These are phyloP conservation scores for Penicillium polonicum DNA, from an alignment of 2,329 filamentous ascomycete genomes.

Conservation along the genomic window DNA sequence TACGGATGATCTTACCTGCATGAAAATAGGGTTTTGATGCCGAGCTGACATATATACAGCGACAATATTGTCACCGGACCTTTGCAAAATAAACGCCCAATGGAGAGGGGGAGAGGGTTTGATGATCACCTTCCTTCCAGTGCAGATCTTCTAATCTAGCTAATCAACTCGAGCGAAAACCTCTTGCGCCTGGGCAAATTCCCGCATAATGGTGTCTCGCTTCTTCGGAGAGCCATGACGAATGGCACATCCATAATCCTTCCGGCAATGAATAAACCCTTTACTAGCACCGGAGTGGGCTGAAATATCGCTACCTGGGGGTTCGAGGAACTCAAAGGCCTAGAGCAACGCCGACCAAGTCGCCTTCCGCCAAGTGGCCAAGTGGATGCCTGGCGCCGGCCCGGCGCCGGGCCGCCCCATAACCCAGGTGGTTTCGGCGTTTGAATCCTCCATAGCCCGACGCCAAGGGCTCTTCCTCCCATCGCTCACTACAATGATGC, in stretches of 20 bases:
- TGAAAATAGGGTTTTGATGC: background rate
- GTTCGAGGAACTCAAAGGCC: background rate
- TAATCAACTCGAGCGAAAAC: background rate
- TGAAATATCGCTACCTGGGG: background rate
- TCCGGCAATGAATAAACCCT: background rate
- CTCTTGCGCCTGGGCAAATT: background rate
- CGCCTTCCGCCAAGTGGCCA: constrained; percentile 3
- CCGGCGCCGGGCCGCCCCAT: background rate
- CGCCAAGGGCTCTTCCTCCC: background rate
- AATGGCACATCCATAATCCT: background rate
- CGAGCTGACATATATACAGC: background rate
- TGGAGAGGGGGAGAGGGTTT: background rate
- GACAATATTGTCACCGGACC: background rate
- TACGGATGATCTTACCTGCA: background rate
- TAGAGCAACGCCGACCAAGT: background rate
- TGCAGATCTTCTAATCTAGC: background rate
- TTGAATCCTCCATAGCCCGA: background rate
- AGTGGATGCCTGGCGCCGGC: constrained; percentile 1
- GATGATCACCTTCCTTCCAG: background rate
- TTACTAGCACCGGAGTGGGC: background rate
- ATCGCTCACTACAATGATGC: background rate
- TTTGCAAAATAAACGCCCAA: no score
- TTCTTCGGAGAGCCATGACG: background rate
- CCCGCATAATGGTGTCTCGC: background rate
- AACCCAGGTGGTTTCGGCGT: background rate